These are phyloP conservation scores for Fusarium verrucosum DNA, from an alignment of 2,329 filamentous ascomycete species.

Conservation along the genomic window DNA sequence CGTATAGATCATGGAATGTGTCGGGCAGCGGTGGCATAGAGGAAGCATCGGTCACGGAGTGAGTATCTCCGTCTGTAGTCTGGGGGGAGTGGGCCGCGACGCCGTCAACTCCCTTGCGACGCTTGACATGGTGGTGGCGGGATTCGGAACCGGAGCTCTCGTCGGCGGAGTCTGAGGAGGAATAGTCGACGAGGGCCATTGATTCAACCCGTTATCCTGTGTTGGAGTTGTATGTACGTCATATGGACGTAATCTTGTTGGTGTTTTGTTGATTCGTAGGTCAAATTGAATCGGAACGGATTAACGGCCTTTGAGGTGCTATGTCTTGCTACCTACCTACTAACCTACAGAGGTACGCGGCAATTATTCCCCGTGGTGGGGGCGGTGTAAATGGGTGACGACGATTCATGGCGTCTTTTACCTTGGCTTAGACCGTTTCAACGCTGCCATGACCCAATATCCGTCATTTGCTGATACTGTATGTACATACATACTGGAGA, in stretches of 20 bases:
- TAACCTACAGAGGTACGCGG: no score
- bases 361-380: conserved; percentile 11
- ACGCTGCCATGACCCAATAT: neutral
- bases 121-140: conserved; percentile 50
- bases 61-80: conserved; percentile 1
- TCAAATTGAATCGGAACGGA: neutral
- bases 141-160: conserved; percentile 35
- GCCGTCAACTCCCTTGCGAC: conserved; percentile 47
- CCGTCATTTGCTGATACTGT: neutral
- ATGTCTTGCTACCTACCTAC: neutral
- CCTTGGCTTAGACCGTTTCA: conserved; percentile 3
- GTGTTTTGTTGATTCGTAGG: neutral
- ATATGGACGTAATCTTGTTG: conserved; percentile 1
- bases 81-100: conserved; percentile 28
- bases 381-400: neutral
- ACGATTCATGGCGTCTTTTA: conserved; percentile 3
- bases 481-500: no score
- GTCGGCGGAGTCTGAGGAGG: conserved; percentile 41
- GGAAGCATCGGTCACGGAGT: conserved; percentile 23
- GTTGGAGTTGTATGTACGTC: conserved; percentile 1
- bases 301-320: neutral
- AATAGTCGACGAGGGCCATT: conserved; percentile 74
- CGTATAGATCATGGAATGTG: conserved; percentile 89
- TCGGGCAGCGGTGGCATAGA: conserved; percentile 77
- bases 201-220: neutral